Evolutionary conservation across 768 basidiomycete genomes (phyloP), one percentile per base, ranked within the genome.

Genomic region (Russula griseocarnosa): DNA sequence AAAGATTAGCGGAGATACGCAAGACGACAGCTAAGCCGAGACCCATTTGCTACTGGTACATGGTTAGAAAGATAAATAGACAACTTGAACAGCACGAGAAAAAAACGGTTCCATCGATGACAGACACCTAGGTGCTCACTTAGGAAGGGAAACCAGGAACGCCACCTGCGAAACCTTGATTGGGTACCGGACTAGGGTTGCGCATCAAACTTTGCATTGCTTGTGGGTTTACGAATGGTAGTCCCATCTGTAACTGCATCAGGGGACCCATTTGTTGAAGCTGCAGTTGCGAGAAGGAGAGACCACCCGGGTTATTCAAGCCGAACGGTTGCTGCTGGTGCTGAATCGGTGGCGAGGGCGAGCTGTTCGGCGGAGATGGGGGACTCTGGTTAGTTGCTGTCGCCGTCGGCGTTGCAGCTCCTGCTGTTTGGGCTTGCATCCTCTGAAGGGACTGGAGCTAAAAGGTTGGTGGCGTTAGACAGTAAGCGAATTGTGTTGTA

Each of bases 181-280:
- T 68, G 13, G 85, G 86, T 16, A 78, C 81, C 16, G 89, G 87
- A 71, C 83, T 89, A 14, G 88, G 83, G 73, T 92, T 87, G 63
- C 90, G 83, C 88, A 92, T 86, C 61, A 92, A 87, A 67, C 88
- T 90, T 71, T 90, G 89, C 85, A 92, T 90, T n/a, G 88, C 83
- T 66, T 88, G 87, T 44, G 82, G 79, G 67, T 85, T 81, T 28
- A 79, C 80, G 69, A 82, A 85, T 58, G 83, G 80, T 18, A 76
- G 69, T 26, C 73, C 76, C 77, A 79, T 80, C 72, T 73, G 80
- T 83, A 83, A 85, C 69, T 80, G 83, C 79, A 86, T 79, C 81
- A 86, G 81, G 13, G 85, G 85, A 34, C 78, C 79, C 79, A 85
- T 82, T 69, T 81, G 82, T 22, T 81, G 78, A 76, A 85, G 79